Evolutionary conservation across 768 basidiomycete species (phyloP), one percentile per base, ranked within the genome.

Genomic region (Tylopilus sp.): DNA sequence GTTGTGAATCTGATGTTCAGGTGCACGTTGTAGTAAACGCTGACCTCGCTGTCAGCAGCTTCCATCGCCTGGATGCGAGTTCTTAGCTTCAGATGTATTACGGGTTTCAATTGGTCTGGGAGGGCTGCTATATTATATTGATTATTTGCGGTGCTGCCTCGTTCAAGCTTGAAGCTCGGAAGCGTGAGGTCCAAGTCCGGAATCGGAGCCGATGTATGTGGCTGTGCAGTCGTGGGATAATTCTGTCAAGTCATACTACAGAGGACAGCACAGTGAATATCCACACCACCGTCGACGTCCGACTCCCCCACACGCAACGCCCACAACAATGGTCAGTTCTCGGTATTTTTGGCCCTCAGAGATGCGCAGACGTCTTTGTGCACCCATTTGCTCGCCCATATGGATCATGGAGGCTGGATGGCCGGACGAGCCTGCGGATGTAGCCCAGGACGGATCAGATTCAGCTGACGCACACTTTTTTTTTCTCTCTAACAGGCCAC

Each of bases 401-500:
- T 17, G 36, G 18, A 17, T n/a, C n/a, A 18, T 35, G 35, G 18
- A 26, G 42, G 67, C 25, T 57, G 65, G 65, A 63, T 67, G 58
- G 47, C 18, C 11, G 36, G 30, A 38, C 44, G 18, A 8, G 40
- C 35, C 25, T 4, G 17, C 4, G 50, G 62, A 62, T 64, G 56
- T 44, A 44, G 13, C 44, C 42, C 15, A 30, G 20, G 22, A 36
- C 31, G 0, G 26, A 50, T 28, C 48, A 45, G 43, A 9, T 23
- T 23, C 41, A 3, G 41, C 63, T 69, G 35, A 67, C 62, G 2
- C 33, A 30, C 2, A n/a, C n/a, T n/a, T n/a, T n/a, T n/a, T n/a
- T n/a, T n/a, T 7, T 39, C 15, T 21, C 22, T 15, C 13, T 8
- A n/a, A 41, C 55, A 79, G 79, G 78, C 80, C 67, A 73, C 79